Evolutionary conservation across 805 yeast species (phyloP).

Genomic region (baker's yeast (Saccharomyces cerevisiae)): DNA sequence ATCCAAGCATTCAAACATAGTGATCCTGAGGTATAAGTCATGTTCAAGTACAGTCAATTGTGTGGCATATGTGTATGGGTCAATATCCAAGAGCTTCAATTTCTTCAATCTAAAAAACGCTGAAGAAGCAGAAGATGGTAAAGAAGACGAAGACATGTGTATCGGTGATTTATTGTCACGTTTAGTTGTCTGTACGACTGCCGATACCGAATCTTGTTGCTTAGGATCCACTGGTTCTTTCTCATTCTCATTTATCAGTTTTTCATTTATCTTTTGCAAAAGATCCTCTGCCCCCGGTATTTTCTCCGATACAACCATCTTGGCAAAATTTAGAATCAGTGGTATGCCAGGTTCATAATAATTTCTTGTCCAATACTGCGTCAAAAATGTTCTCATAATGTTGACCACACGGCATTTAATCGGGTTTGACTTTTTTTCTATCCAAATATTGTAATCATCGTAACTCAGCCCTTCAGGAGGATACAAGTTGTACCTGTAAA

Average conservation of each 20-base stretch:
- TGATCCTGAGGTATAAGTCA: constrained; percentile 55
- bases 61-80: constrained; percentile 68
- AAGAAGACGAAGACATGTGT: background rate
- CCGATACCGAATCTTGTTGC: background rate
- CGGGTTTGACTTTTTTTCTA: constrained; percentile 58
- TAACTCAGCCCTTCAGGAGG: constrained; percentile 85
- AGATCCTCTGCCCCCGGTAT: constrained; percentile 39
- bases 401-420: constrained; percentile 59
- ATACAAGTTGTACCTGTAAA: constrained; percentile 56
- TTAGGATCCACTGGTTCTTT: constrained; percentile 6
- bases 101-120: constrained; percentile 28
- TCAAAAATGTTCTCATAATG: constrained; percentile 57
- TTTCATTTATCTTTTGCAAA: constrained; percentile 31
- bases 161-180: background rate
- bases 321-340: constrained; percentile 35
- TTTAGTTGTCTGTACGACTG: background rate
- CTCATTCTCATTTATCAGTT: constrained; percentile 23
- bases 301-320: constrained; percentile 33
- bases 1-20: constrained; percentile 63
- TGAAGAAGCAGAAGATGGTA: constrained; percentile 5
- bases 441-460: constrained; percentile 75
- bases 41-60: constrained; percentile 80
- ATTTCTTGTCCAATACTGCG: constrained; percentile 60
- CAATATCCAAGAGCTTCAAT: constrained; percentile 55
- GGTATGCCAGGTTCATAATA: constrained; percentile 42